phyloP scores from a whole-genome alignment of 2,329 filamentous ascomycete species.

The Neophaeococcomyces aloes region DNA sequence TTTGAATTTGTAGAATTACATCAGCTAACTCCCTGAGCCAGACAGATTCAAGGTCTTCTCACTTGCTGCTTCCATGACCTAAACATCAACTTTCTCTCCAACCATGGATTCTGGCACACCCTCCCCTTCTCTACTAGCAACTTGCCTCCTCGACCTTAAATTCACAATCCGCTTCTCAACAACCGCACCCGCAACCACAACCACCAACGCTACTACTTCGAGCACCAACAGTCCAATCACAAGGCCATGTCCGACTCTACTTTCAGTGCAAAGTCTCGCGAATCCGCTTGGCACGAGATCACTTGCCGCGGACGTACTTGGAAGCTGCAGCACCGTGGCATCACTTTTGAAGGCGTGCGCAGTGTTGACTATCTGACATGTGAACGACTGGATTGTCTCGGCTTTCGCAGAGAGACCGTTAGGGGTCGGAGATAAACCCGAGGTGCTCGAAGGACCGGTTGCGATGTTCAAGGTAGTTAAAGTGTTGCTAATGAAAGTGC shows the following conservation, averaged over 20 bases:
- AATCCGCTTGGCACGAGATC: constrained; percentile 28
- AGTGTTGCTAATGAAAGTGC: constrained; percentile 17
- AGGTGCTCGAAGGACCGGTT: background rate
- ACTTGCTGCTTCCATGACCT: no score
- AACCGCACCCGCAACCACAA: constrained; percentile 12
- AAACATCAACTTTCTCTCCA: background rate
- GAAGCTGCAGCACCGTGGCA: constrained; percentile 13
- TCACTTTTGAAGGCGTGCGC: constrained; percentile 15
- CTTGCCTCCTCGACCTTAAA: constrained; percentile 17
- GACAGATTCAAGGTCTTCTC: no score
- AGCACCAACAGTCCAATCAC: constrained; percentile 25
- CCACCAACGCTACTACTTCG: constrained; percentile 26
- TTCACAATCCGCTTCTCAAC: constrained; percentile 31
- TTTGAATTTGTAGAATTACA: no score
- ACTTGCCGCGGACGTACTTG: constrained; percentile 10
- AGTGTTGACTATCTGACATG: constrained; percentile 18
- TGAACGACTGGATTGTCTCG: constrained; percentile 21
- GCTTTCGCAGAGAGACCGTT: constrained; percentile 7
- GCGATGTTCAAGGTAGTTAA: constrained; percentile 17
- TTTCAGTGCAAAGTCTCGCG: constrained; percentile 29
- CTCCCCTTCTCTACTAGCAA: background rate
- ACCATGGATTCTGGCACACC: background rate
- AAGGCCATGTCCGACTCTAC: constrained; percentile 28
- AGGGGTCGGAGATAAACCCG: background rate
- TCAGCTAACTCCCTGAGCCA: no score